These are phyloP conservation scores for Talinum fruticosum DNA, from an alignment of 148 eudicot genomes.

Conservation along the genomic window DNA sequence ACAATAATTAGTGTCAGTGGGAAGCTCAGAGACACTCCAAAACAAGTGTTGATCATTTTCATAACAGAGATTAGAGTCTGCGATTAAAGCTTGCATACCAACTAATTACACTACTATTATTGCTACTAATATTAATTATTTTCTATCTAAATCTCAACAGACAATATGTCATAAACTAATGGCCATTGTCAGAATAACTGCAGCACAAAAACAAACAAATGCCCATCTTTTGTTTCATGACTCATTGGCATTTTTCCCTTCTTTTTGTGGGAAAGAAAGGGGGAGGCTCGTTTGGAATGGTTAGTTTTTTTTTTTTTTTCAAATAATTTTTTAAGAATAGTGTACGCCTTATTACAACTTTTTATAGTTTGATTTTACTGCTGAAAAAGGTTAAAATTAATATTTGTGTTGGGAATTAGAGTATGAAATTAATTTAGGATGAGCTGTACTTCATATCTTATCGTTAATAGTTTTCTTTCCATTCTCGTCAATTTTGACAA, in stretches of 20 bases:
- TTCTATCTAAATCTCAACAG: conserved; percentile 1
- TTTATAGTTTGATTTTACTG: too few relatives aligned
- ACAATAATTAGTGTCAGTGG: neutral
- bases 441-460: too few relatives aligned
- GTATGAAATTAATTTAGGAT: too few relatives aligned
- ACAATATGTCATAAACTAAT: neutral
- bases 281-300: too few relatives aligned
- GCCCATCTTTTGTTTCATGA: conserved; percentile 4
- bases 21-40: neutral
- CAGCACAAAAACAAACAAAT: neutral
- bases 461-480: too few relatives aligned
- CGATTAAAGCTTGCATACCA: neutral
- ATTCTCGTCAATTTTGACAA: too few relatives aligned
- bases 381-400: too few relatives aligned
- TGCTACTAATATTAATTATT: conserved; percentile 1
- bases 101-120: neutral
- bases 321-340: too few relatives aligned
- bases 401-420: too few relatives aligned
- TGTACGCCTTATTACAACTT: too few relatives aligned
- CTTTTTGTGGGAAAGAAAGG: too few relatives aligned
- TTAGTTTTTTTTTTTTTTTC: too few relatives aligned
- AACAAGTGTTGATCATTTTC: neutral
- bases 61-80: neutral
- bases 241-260: neutral
- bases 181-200: neutral